Percentiles rank a stretch among this genome's conserved stretches.
Conservation (phyloP, 2,329 filamentous ascomycete genomes). For the Kalaharituber pfeilii region DNA sequence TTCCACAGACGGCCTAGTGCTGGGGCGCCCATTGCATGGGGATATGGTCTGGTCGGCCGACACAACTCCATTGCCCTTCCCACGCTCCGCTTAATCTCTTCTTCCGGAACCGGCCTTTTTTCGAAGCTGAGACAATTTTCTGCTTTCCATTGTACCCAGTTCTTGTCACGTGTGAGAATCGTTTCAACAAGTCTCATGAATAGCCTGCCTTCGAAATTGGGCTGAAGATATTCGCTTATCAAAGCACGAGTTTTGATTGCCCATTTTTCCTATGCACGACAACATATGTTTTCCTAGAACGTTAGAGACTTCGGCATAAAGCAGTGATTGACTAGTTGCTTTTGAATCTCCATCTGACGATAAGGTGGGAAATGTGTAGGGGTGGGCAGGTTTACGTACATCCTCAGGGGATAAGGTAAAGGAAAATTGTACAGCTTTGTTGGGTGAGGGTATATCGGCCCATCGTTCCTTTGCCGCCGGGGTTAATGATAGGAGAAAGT, state of each 20-base stretch:
- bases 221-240: conserved; percentile 69
- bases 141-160: conserved; percentile 97
- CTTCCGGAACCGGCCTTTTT: conserved; percentile 49
- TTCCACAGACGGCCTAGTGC: conserved; percentile 57
- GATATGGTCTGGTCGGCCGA: conserved; percentile 42
- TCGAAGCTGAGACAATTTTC: conserved; percentile 83
- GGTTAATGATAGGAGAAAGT: conserved; percentile 85
- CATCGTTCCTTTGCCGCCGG: conserved; percentile 65
- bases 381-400: conserved; percentile 34
- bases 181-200: conserved; percentile 96
- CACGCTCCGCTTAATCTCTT: conserved; percentile 53
- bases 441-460: conserved; percentile 45
- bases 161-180: conserved; percentile 86
- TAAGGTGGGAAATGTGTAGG: background rate
- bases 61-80: conserved; percentile 54
- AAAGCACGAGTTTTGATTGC: conserved; percentile 55
- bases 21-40: conserved; percentile 43
- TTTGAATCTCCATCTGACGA: background rate
- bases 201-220: conserved; percentile 68
- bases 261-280: conserved; percentile 53
- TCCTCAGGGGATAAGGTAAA: conserved; percentile 58
- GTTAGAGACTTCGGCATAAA: background rate
- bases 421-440: conserved; percentile 71
- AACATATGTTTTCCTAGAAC: conserved; percentile 13
- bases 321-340: background rate